Evolutionary conservation across 495 filamentous ascomycete species (phyloP), one percentile per base, ranked within the genome.

Genomic region (Podospora bellae-mahoneyi): DNA sequence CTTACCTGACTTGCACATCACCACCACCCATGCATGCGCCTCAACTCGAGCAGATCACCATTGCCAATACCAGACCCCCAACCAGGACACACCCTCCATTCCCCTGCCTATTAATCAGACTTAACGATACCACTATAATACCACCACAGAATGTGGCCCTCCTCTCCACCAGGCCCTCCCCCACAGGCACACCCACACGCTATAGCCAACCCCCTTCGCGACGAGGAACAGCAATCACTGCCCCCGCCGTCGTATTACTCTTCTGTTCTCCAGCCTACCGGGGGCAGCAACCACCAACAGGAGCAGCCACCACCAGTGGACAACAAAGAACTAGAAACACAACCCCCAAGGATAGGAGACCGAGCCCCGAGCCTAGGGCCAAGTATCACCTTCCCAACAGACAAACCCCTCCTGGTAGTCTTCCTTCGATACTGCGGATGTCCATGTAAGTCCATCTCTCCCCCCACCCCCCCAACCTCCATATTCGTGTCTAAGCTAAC

Each of bases 341-440:
- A 71, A n/a, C 77, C 78, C 15, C 69, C 73, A 6, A 84, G 78
- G 62, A 72, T 84, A 30, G 84, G 81, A 32, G 71, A 77, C 55
- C 76, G 79, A 58, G 87, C 87, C 4, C 88, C 86, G 13, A 20
- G 65, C 1, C 61, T 71, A 26, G 69, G 69, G 10, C 60, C 23
- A 53, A 28, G 53, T 18, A n/a, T 88, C 6, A 62, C 59, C 1
- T 77, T 88, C 5, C 84, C 84, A 0, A 65, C 68, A 39, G 72
- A 81, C 65, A 84, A 82, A 69, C 83, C 85, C 1, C 81, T 79
- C 4, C 67, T 89, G 19, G 75, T 89, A 23, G 78, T 84, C 32
- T 90, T 89, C 72, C 74, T 90, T 4, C 77, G 87, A 28, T 86
- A 88, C 72, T 88, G 85, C 71, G 86, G 87, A 16, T 87, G 84